Evolutionary conservation across 768 basidiomycete genomes (phyloP), one percentile per base, ranked within the genome.

Genomic region (Mycena rosella): DNA sequence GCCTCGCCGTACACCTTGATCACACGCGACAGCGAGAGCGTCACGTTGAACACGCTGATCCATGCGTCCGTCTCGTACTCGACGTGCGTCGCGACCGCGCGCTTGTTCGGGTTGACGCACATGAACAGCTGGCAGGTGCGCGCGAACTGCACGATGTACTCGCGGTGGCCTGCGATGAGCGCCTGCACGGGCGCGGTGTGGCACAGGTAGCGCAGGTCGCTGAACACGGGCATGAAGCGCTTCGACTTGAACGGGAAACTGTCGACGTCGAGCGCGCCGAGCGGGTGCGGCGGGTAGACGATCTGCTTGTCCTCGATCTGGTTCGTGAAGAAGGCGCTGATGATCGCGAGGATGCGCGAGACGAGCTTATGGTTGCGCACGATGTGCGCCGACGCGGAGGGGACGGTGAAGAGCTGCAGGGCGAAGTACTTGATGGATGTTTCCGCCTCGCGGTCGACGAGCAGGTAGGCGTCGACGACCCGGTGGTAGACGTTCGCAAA

Each of bases 1-100:
- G 93, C 91, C 71, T 94, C 93, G 8, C 96, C 96, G 67, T 95
- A 94, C 1, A 91, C 91, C 75, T 95, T 94, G 82, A 95, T 94
- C 44, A 95, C 89, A 48, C 95, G 90, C 8, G 93, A 92, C 27
- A 99, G 81, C 36, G 95, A 96, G 13, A 97, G 87, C 8, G 96
- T 96, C 26, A 98, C 92, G 72, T 96, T 96, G 80, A 99, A 99
- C 17, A 98, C 95, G 73, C 91, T 94, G 68, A 98, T 95, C 97
- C 96, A 98, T 22, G 92, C 92, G 71, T 99, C 98, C 32, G 93
- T 92, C 81, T 99, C 98, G 80, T 94, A 99, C 78, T 98, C 97
- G 73, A 99, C 89, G 72, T 99, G 98, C 57, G 83, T 91, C 30
- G 87, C 86, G 7, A 85, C 88, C 22, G 92, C 95, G 20, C 97